Evolutionary conservation across 1,284 basidiomycete genomes (phyloP).

Genomic region (Takashimella tepidaria): DNA sequence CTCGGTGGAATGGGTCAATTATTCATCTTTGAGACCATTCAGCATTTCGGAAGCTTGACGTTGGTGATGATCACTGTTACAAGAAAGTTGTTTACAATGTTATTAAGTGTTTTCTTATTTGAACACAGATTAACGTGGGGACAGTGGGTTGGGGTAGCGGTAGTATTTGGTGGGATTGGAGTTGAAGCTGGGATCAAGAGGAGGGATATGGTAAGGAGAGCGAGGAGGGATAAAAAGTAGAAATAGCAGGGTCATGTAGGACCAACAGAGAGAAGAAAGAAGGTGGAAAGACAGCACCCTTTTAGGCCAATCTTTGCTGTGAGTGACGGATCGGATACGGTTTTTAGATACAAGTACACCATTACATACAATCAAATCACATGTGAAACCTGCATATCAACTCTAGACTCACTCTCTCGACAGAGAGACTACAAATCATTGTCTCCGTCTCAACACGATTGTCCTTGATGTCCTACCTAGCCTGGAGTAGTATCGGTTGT

Average conservation of each 20-base stretch:
- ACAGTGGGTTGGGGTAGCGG: constrained; percentile 85
- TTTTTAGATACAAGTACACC: no score
- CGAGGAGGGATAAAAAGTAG: constrained; percentile 23
- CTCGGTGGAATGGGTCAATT: constrained; percentile 92
- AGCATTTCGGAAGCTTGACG: constrained; percentile 91
- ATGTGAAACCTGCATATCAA: no score
- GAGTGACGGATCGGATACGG: no score
- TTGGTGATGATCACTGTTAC: constrained; percentile 92
- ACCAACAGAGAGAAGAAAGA: not conserved
- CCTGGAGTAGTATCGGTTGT: no score
- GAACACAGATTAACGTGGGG: constrained; percentile 75
- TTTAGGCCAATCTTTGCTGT: no score
- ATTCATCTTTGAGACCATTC: constrained; percentile 97
- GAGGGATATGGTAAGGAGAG: constrained; percentile 27
- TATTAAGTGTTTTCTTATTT: constrained; percentile 89
- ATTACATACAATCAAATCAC: no score
- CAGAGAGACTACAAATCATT: no score
- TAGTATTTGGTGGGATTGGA: constrained; percentile 91
- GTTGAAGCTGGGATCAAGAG: constrained; percentile 82
- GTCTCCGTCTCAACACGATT: no score
- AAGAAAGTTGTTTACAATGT: constrained; percentile 98
- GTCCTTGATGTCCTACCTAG: no score
- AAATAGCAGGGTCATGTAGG: not conserved
- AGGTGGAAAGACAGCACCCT: no score
- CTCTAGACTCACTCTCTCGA: no score